phyloP scores from a whole-genome alignment of 352 stramenopile species.

The Phytophthora tubulina region DNA sequence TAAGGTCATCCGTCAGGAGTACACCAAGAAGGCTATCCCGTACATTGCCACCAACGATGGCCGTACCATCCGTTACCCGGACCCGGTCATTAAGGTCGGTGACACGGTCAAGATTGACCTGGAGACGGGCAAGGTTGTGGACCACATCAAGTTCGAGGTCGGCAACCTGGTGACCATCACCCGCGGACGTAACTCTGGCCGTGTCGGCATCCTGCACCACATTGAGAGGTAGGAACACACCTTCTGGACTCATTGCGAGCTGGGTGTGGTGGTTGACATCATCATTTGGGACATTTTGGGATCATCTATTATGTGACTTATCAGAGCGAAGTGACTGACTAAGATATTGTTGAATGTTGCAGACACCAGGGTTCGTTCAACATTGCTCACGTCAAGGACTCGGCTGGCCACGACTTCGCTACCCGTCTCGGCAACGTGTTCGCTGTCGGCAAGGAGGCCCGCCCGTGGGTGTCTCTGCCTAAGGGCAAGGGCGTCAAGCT shows the following conservation, averaged over 20 bases:
- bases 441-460: constrained; percentile 94
- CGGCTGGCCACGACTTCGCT: constrained; percentile 97
- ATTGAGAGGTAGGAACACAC: constrained; percentile 96
- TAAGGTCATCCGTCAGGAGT: constrained; percentile 96
- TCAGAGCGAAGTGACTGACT: constrained; percentile 17
- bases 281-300: constrained; percentile 15
- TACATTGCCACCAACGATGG: constrained; percentile 99
- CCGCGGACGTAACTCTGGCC: constrained; percentile 96
- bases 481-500: constrained; percentile 99
- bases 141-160: constrained; percentile 99
- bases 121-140: constrained; percentile 97
- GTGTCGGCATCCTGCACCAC: constrained; percentile 97
- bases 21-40: constrained; percentile 98
- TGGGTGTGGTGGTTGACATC: constrained; percentile 82
- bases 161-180: constrained; percentile 98
- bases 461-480: constrained; percentile 95
- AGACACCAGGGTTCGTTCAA: constrained; percentile 99
- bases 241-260: constrained; percentile 89
- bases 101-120: constrained; percentile 99
- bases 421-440: constrained; percentile 99
- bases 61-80: constrained; percentile 98
- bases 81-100: constrained; percentile 98
- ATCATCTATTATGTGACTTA: too few relatives aligned
- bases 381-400: constrained; percentile 99
- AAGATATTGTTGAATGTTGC: constrained; percentile 24